Base-by-base conservation (phyloP, 768 basidiomycete species). In the Solioccasus polychromus region DNA sequence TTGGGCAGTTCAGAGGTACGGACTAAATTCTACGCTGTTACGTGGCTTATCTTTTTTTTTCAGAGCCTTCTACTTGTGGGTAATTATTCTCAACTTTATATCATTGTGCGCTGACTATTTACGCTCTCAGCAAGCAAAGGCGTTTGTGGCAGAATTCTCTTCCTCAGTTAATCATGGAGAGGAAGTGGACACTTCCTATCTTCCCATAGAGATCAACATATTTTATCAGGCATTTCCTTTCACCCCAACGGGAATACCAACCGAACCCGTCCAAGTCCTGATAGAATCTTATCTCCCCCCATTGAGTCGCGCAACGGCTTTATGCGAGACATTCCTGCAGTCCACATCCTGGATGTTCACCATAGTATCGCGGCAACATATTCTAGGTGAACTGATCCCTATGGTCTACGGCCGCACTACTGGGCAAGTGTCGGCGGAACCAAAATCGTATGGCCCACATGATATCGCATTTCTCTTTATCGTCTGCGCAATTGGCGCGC, bases 321-420 rank as follows among this genome's bases (percentile, higher is more conserved):
- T 78, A 26, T 75, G 72, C 52, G 71, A 77, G 32, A 73, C 68
- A 1, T 77, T 77, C 48, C 50, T 76, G 19, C 70, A 77, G 47
- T 71, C 76, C 46, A 60, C 74, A 28, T 72, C 75, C 14, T 77
- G 76, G 76, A 74, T 75, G 70, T 73, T 74, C 50, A 67, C 67
- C 40, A 71, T 77, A 45, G 71, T 77, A 20, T 72, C 74, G 38
- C 71, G 74, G 9, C 69, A 69, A 36, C 67, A 73, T 36, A 50
- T 78, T 37, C 58, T 76, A 3, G 66, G 68, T 35, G 71, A 73
- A 43, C 66, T 78, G 31, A 72, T 78, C 34, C 73, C 75, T 5
- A 55, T 61, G n/a, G 58, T 78, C 23, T 77, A 78, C 58, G 52
- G 48, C 41, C 23, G 30, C 30, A 18, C 31, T 14, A 11, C 18